phyloP scores from a whole-genome alignment of 768 basidiomycete species.

The Macrolepiota dolichaula region DNA sequence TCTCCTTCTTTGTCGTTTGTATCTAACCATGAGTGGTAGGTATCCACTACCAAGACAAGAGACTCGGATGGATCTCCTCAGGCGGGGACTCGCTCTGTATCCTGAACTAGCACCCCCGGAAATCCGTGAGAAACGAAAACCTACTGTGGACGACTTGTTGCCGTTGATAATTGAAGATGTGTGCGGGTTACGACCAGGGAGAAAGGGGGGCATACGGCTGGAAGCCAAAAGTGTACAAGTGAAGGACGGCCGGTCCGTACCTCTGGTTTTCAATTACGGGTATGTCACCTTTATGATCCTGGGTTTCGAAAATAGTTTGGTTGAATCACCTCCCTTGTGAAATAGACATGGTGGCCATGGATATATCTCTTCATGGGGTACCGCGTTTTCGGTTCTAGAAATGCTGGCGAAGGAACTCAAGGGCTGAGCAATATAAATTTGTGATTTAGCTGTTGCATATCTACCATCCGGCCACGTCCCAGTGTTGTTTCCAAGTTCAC shows the following conservation, averaged over 20 bases:
- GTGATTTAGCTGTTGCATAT: too few species aligned
- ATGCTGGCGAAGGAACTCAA: background rate
- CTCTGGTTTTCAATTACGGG: slow-evolving; percentile 66
- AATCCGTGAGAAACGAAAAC: slow-evolving; percentile 38
- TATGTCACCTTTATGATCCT: slow-evolving; percentile 24
- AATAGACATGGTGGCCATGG: slow-evolving; percentile 5
- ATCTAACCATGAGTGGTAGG: slow-evolving; percentile 28
- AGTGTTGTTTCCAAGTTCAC: too few species aligned
- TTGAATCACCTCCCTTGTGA: background rate
- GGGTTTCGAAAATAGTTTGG: background rate
- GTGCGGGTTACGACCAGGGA: slow-evolving; percentile 48
- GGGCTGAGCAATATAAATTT: background rate
- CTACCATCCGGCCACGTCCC: too few species aligned
- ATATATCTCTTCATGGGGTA: slow-evolving; percentile 9
- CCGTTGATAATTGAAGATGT: slow-evolving; percentile 46
- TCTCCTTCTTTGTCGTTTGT: background rate
- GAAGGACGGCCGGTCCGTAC: slow-evolving; percentile 28
- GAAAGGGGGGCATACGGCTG: slow-evolving; percentile 56
- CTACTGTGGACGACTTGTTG: slow-evolving; percentile 44
- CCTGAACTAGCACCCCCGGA: slow-evolving; percentile 58
- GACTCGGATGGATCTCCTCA: slow-evolving; percentile 59
- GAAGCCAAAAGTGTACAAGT: slow-evolving; percentile 38
- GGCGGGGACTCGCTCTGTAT: slow-evolving; percentile 46
- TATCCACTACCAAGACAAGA: slow-evolving; percentile 61
- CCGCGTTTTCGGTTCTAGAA: slow-evolving; percentile 3